These are phyloP conservation scores for Globisporangium splendens DNA, from an alignment of 352 stramenopile species.

Conservation along the genomic window DNA sequence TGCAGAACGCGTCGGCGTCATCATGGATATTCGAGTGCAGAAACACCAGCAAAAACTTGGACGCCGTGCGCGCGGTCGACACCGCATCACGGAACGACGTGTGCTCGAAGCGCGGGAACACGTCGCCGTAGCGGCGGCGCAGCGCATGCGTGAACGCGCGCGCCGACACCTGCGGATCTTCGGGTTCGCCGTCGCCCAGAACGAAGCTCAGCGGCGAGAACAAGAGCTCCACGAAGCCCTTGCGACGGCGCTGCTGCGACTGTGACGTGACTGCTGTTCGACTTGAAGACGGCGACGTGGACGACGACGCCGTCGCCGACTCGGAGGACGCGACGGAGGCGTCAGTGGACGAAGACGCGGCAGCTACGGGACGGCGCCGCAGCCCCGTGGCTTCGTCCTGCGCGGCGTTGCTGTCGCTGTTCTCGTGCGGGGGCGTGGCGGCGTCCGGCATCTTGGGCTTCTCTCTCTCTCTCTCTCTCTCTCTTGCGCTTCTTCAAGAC, in stretches of 20 bases:
- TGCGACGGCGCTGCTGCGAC: conserved; percentile 12
- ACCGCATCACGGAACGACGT: conserved; percentile 80
- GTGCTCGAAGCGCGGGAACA: conserved; percentile 73
- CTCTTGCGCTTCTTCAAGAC: too few species aligned
- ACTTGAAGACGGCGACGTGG: neutral
- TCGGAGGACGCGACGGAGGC: conserved; percentile 5
- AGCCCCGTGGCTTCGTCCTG: conserved; percentile 13
- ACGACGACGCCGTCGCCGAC: conserved; percentile 15
- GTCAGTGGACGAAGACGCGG: neutral
- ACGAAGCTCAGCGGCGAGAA: conserved; percentile 75
- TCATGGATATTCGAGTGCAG: conserved; percentile 85
- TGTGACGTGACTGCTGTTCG: neutral
- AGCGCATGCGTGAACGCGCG: conserved; percentile 56
- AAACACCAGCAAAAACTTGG: conserved; percentile 84
- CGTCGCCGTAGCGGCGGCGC: conserved; percentile 50
- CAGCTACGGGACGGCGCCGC: conserved; percentile 29
- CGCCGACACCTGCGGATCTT: conserved; percentile 57
- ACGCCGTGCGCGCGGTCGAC: conserved; percentile 68
- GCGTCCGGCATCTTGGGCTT: too few species aligned
- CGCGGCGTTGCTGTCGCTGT: neutral
- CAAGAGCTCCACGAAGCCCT: conserved; percentile 73
- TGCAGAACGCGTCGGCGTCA: conserved; percentile 68
- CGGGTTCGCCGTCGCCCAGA: conserved; percentile 59
- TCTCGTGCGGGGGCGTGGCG: neutral
- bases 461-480: too few species aligned